Conservation (phyloP, 768 basidiomycete species). For the Saitozyma podzolica region DNA sequence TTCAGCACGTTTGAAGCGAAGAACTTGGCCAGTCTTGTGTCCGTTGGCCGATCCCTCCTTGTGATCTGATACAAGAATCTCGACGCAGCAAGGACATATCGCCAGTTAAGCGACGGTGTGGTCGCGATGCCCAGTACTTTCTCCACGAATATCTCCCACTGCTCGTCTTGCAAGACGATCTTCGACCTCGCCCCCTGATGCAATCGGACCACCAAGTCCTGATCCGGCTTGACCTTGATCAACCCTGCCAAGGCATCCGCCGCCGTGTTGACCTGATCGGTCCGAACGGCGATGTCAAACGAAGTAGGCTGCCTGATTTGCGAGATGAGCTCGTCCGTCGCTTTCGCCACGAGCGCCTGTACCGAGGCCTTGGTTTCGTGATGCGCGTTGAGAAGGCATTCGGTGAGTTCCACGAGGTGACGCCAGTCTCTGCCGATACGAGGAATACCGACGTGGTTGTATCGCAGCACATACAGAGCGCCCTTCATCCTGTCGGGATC, state of each 20-base stretch:
- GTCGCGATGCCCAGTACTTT: slow-evolving; percentile 30
- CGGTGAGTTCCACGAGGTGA: slow-evolving; percentile 62
- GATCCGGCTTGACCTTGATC: slow-evolving; percentile 18
- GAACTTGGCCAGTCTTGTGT: slow-evolving; percentile 39
- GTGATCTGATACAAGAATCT: slow-evolving; percentile 31
- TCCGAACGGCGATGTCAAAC: slow-evolving; percentile 19
- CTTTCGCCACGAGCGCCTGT: slow-evolving; percentile 39
- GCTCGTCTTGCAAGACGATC: slow-evolving; percentile 19
- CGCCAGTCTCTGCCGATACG: slow-evolving; percentile 62
- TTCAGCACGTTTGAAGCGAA: slow-evolving; percentile 37
- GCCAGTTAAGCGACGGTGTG: slow-evolving; percentile 36
- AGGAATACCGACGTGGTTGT: slow-evolving; percentile 62
- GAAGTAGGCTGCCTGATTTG: slow-evolving; percentile 31
- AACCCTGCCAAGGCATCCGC: slow-evolving; percentile 16
- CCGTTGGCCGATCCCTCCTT: slow-evolving; percentile 38
- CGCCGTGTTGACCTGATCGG: slow-evolving; percentile 26
- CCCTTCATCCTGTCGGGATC: slow-evolving; percentile 94
- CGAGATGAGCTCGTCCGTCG: slow-evolving; percentile 41
- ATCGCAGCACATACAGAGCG: slow-evolving; percentile 74
- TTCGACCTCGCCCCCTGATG: slow-evolving; percentile 11
- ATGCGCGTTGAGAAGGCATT: slow-evolving; percentile 69
- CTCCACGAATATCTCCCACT: slow-evolving; percentile 33
- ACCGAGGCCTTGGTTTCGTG: slow-evolving; percentile 72
- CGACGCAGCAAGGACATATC: slow-evolving; percentile 33
- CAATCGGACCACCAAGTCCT: slow-evolving; percentile 17